Conservation (phyloP, 768 basidiomycete genomes). For the Pleurotus eryngii region DNA sequence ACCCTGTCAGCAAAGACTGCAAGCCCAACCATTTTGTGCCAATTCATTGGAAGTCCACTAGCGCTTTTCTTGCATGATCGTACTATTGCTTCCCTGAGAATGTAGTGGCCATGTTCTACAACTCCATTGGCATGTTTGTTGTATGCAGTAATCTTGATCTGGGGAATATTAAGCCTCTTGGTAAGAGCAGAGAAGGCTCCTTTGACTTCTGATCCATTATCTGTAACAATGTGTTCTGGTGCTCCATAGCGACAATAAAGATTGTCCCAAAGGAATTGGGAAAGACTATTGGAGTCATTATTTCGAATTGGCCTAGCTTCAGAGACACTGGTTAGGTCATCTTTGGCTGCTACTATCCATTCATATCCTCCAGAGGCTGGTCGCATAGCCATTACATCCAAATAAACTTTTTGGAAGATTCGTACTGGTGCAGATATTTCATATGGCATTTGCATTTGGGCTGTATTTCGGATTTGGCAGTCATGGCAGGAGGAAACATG, state of each 20-base stretch:
- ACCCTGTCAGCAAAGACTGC: slow-evolving; percentile 24
- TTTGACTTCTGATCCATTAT: slow-evolving; percentile 21
- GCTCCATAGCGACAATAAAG: too few relatives aligned
- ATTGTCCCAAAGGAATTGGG: too few relatives aligned
- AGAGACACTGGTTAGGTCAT: too few relatives aligned
- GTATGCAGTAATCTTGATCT: slow-evolving; percentile 23
- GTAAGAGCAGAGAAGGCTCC: neutral
- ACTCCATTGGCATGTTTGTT: slow-evolving; percentile 31
- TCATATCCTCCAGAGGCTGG: slow-evolving; percentile 13
- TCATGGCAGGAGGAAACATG: slow-evolving; percentile 22
- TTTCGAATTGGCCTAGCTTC: too few relatives aligned
- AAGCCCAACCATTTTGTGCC: too few relatives aligned
- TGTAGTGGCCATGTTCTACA: slow-evolving; percentile 18
- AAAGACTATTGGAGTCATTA: too few relatives aligned
- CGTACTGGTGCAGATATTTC: slow-evolving; percentile 1
- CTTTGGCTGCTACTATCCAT: slow-evolving; percentile 24
- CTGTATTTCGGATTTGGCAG: slow-evolving; percentile 18
- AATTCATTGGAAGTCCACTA: too few relatives aligned
- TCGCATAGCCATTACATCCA: slow-evolving; percentile 23
- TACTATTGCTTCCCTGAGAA: slow-evolving; percentile 11
- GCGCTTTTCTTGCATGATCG: neutral
- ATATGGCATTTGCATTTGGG: slow-evolving; percentile 12
- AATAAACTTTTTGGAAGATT: slow-evolving; percentile 15
- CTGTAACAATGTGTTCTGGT: too few relatives aligned
- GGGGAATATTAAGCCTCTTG: neutral